Evolutionary conservation across 345 rosid species (phyloP), one percentile per base, ranked within the genome.

Genomic region (Syzygium jambos): DNA sequence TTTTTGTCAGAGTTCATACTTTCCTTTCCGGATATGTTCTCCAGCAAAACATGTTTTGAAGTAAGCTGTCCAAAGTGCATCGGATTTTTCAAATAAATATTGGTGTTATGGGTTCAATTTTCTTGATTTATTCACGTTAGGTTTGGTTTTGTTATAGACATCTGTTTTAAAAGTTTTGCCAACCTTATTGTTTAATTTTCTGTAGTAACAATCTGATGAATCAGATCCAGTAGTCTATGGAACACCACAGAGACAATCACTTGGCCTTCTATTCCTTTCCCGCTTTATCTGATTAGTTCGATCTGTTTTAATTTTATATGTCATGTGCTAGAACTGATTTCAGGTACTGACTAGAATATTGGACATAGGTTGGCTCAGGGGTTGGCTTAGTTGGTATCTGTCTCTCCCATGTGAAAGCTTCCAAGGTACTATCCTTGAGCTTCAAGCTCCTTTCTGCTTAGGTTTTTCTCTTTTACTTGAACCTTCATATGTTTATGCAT

Each of bases 381-480:
- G 98, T 94, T 91, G 98, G 98, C 59, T 86, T 95, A 92, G 95
- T 95, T 78, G 98, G 98, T 88, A 89, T 96, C 86, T 95, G 96
- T 78, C 98, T 97, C 55, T 91, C 96, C 61, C 96, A 93, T 85
- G 94, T 94, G 38, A 95, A 94, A 87, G 98, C 98, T 78, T 77
- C 38, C 51, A 78, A 54, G n/a, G 54, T 27, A 52, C 8, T 11
- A 22, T 38, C 27, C 55, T 77, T 61, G 23, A 51, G 57, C 4
- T 14, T 78, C 34, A 52, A 84, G 41, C 56, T 29, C 6, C 52
- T n/a, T 84, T 83, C 34, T 83, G 1, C 5, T 54, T n/a, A 13
- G 21, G 52, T 51, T n/a, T 3, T 52, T 65, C 30, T 29, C 43
- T 65, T 65, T 30, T 15, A 4, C 41, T 0, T 2, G 41, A 7